Evolutionary conservation across 228 moss, liverwort and hornwort species (phyloP), one percentile per base, ranked within the genome.

Genomic region (Sphagnum fallax): DNA sequence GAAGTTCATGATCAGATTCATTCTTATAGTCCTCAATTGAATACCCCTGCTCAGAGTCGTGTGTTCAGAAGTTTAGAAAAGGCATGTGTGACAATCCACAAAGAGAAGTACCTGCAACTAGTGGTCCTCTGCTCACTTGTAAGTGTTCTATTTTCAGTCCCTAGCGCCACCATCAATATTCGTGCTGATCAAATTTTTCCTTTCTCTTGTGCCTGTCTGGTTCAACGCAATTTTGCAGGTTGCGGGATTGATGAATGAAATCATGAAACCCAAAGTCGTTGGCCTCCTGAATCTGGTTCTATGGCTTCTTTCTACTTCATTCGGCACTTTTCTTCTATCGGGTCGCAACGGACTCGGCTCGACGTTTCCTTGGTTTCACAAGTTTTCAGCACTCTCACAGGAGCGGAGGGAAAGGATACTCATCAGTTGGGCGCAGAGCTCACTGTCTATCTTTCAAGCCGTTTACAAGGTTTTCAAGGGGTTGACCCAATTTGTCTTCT

Each of bases 381-480:
- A 65, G 16, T 85, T 85, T 47, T 18, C 64, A 5, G 61, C 65
- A 16, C n/a, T 85, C 6, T 50, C 81, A 5, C 65, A 49, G 0
- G 63, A 60, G 14, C 67, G 47, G 69, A 78, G 76, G 7, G 78
- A 85, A 71, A 65, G 52, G 15, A 73, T 74, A 4, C 7, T 85
- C 69, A 60, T 48, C 0, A 62, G 53, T 47, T 85, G 84, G 84
- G 7, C 51, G 4, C n/a, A 48, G 32, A 78, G 84, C 62, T 59
- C 66, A 0, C 9, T 74, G 0, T 8, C 52, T 6, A 15, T 52
- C 47, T 51, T 67, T 14, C 62, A 11, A n/a, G 47, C 48, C 13
- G 4, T 79, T 0, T 81, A 68, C 74, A 85, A 85, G 72, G 6
- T 81, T 11, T 63, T 73, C 71, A 81, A 79, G 69, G 59, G 57